phyloP scores from a whole-genome alignment of 2,329 filamentous ascomycete genomes.

The Epichloe gansuensis region DNA sequence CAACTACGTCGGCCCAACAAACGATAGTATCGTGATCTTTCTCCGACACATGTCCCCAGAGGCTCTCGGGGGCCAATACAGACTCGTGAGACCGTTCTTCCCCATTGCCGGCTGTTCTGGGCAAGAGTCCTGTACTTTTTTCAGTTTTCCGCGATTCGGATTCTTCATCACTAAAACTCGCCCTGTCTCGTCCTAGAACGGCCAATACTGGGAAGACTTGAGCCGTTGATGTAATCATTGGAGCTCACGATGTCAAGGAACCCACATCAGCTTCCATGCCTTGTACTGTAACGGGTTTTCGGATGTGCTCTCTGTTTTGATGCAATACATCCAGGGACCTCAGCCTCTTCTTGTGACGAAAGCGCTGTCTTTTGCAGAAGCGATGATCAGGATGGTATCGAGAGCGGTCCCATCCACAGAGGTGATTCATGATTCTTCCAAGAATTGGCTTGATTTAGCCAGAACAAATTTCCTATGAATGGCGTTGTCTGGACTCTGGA shows the following conservation, averaged over 20 bases:
- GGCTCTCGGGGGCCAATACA: no score
- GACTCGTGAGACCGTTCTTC: no score
- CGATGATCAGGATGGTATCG: background rate
- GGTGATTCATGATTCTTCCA: background rate
- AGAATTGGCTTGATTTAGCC: background rate
- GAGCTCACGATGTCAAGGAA: background rate
- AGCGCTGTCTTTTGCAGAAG: background rate
- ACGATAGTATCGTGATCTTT: no score
- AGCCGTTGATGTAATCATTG: background rate
- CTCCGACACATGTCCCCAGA: no score
- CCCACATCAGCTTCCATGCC: background rate
- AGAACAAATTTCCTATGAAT: background rate
- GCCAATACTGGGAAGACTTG: background rate
- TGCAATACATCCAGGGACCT: background rate
- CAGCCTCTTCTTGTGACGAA: background rate
- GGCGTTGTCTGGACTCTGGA: background rate
- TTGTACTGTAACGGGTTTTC: background rate
- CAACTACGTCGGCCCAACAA: no score
- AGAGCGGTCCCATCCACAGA: background rate
- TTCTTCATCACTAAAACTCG: background rate
- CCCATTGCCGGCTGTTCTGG: no score
- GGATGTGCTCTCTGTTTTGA: background rate
- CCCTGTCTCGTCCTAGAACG: background rate
- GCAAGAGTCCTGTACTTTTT: background rate
- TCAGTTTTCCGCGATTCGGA: background rate